Evolutionary conservation across 768 basidiomycete species (phyloP).

Genomic region (Mycena metata): DNA sequence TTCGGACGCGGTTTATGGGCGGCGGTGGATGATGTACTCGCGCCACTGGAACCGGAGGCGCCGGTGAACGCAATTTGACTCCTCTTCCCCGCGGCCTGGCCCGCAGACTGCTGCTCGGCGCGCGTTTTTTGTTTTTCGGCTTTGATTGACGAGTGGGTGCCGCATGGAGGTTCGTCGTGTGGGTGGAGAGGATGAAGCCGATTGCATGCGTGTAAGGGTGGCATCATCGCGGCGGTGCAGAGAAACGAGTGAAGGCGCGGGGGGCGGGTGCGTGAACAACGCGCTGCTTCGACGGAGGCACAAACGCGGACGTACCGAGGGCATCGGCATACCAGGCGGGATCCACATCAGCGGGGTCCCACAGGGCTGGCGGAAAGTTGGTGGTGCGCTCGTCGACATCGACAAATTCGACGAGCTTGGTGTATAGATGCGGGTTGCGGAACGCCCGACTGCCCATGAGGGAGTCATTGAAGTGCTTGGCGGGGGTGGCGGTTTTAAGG

Average conservation of each 20-base stretch:
- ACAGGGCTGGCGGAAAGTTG: conserved; percentile 81
- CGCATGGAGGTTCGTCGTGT: background rate
- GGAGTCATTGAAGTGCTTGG: conserved; percentile 95
- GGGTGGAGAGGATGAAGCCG: background rate
- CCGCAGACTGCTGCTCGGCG: conserved; percentile 69
- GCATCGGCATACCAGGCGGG: conserved; percentile 83
- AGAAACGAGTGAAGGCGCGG: conserved; percentile 38
- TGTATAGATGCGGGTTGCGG: conserved; percentile 96
- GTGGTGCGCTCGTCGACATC: conserved; percentile 91
- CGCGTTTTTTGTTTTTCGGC: conserved; percentile 74
- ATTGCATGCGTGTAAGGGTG: background rate
- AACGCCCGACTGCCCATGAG: conserved; percentile 94
- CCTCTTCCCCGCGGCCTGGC: conserved; percentile 68
- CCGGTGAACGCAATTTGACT: conserved; percentile 72
- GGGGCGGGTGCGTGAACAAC: conserved; percentile 46
- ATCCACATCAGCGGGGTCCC: conserved; percentile 76
- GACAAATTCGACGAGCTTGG: conserved; percentile 95
- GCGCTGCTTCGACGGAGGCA: background rate
- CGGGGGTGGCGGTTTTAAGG: conserved; percentile 73
- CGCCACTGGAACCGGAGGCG: background rate
- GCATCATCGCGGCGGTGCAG: conserved; percentile 27
- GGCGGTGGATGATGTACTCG: background rate
- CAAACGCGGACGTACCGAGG: conserved; percentile 72
- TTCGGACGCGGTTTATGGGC: conserved; percentile 13
- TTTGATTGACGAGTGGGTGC: conserved; percentile 48